Evolutionary conservation across 2,329 filamentous ascomycete genomes (phyloP), one percentile per base, ranked within the genome.

Genomic region (Capronia epimyces): DNA sequence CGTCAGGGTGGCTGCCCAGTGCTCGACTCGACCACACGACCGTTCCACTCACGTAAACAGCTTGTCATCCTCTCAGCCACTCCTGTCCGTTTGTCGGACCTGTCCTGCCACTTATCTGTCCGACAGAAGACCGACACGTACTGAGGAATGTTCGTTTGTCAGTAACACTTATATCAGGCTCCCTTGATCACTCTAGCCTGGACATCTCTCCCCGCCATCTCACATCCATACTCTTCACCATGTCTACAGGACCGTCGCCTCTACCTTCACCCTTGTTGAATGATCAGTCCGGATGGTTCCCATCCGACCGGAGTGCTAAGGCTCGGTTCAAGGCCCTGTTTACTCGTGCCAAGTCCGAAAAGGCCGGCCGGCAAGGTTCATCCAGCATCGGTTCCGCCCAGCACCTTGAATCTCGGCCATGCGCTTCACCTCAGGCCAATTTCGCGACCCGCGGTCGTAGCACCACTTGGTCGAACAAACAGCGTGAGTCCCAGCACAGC

Each of bases 271-370:
- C 44, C 2, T 7, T 7, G 4, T 12, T 47, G 1, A 52, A 47
- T 22, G 53, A 55, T 20, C 52, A 55, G 22, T 57, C 55, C 16
- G 55, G 55, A 10, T 57, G 55, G 55, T 57, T 49, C 40, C 49
- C 49, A 2, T 55, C 55, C 16, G 55, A 57, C 12, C 37, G 49
- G 21, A 53, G 51, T 42, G 49, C 52, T 6, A 57, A 52, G 37
- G 45, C 55, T 52, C 51, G 55, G 32, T 46, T 57, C 24, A 54
- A 40, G 22, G 52, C 55, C 22, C 34, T 57, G 27, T 55, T 57
- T 31, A 44, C 41, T 27, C 52, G 55, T 16, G 37, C 49, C 18
- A 57, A 53, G 42, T 52, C 49, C 16, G 49, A 55, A n/a, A 54
- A 46, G 22, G 39, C 46, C n/a, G 43, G 49, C 1, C 46, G 36